phyloP scores from a whole-genome alignment of 2,329 filamentous ascomycete species.

The Aspergillus udagawae region DNA sequence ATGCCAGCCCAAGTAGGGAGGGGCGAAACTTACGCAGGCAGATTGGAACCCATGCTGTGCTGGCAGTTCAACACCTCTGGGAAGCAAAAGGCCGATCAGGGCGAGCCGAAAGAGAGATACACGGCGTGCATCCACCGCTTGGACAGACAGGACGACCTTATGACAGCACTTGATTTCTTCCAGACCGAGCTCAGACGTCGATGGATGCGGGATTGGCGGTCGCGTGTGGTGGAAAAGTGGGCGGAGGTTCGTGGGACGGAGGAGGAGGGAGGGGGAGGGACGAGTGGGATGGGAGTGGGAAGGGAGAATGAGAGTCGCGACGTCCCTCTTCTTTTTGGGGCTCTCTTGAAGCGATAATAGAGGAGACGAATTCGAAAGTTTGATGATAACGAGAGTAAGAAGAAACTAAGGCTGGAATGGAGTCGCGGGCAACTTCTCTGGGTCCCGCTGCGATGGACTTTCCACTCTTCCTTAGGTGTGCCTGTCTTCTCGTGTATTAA shows the following conservation, averaged over 20 bases:
- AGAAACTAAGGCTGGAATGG: constrained; percentile 12
- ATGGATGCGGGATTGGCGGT: background rate
- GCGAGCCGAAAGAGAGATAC: constrained; percentile 29
- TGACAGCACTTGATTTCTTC: constrained; percentile 8
- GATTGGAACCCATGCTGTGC: constrained; percentile 54
- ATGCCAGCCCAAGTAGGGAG: constrained; percentile 6
- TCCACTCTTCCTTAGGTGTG: background rate
- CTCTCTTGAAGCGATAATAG: constrained; percentile 2
- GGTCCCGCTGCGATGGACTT: background rate
- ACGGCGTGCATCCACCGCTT: constrained; percentile 33
- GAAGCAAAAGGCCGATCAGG: constrained; percentile 31
- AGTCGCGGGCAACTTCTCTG: constrained; percentile 5
- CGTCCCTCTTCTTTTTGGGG: background rate
- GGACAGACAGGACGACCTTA: constrained; percentile 12
- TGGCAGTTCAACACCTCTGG: constrained; percentile 25
- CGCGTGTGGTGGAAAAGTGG: background rate
- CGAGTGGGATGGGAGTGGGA: background rate
- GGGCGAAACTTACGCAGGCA: constrained; percentile 53
- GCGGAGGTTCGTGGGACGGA: constrained; percentile 1
- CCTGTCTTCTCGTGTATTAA: background rate
- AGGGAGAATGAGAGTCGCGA: background rate
- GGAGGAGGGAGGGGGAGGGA: constrained; percentile 6
- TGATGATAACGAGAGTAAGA: constrained; percentile 12
- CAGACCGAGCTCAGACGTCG: constrained; percentile 2
- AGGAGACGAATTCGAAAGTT: constrained; percentile 6